phyloP scores from a whole-genome alignment of 2,329 filamentous ascomycete genomes.

The Dactylellina sp. region DNA sequence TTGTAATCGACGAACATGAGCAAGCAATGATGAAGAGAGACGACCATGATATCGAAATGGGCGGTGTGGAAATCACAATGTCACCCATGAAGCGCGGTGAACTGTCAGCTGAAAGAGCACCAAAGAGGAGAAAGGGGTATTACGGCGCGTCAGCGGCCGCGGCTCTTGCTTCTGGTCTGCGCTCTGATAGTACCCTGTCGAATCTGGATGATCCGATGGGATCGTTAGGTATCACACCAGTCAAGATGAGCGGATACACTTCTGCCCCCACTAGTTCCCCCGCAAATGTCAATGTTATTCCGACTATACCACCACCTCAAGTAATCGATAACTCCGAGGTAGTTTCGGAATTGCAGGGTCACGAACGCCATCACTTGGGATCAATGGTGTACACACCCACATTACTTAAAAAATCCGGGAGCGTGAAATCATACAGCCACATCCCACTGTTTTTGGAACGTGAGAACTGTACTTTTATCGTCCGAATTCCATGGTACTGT shows the following conservation, averaged over 20 bases:
- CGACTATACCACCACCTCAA: constrained; percentile 59
- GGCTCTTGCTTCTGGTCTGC: constrained; percentile 18
- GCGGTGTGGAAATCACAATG: constrained; percentile 34
- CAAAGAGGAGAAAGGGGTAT: constrained; percentile 41
- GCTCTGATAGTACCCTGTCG: constrained; percentile 48
- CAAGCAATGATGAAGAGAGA: constrained; percentile 34
- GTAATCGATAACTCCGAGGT: constrained; percentile 60
- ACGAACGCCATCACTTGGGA: constrained; percentile 59
- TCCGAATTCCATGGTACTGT: constrained; percentile 85
- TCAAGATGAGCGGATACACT: constrained; percentile 13
- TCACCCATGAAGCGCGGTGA: constrained; percentile 44
- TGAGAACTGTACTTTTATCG: constrained; percentile 88
- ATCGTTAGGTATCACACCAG: constrained; percentile 28
- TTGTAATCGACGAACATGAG: constrained; percentile 49
- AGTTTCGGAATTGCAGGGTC: constrained; percentile 55
- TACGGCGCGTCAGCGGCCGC: constrained; percentile 2
- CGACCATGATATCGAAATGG: constrained; percentile 50
- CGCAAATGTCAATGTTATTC: constrained; percentile 14
- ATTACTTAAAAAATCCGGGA: constrained; percentile 59
- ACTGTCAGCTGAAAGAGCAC: constrained; percentile 26
- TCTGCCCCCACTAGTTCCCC: constrained; percentile 14
- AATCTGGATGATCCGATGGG: constrained; percentile 40
- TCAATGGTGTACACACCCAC: constrained; percentile 60
- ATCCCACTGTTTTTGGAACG: constrained; percentile 81
- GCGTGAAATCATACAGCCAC: constrained; percentile 71